Evolutionary conservation across 2,329 filamentous ascomycete genomes (phyloP).

Genomic region (Diaporthe destruens): DNA sequence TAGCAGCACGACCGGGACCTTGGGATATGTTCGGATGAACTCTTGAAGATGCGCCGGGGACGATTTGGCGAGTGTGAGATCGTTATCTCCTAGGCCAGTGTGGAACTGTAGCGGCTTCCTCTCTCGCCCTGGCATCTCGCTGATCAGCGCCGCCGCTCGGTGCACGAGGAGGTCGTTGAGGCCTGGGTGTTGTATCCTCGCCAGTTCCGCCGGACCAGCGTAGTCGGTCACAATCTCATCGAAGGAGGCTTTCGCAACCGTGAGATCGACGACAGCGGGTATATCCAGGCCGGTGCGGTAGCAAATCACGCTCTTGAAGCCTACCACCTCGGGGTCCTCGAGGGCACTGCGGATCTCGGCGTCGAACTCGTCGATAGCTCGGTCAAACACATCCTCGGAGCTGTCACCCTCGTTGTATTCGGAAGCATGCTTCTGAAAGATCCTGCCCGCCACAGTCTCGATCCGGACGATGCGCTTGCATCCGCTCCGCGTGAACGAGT

Average conservation of each 20-base stretch:
- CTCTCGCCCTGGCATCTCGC: conserved; percentile 54
- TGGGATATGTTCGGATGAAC: conserved; percentile 77
- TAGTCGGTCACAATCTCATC: conserved; percentile 51
- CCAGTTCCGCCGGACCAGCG: conserved; percentile 53
- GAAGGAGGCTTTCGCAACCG: conserved; percentile 57
- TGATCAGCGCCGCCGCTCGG: conserved; percentile 70
- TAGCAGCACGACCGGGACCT: conserved; percentile 80
- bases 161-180: conserved; percentile 80
- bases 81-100: conserved; percentile 84
- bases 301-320: conserved; percentile 87
- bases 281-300: conserved; percentile 82
- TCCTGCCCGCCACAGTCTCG: conserved; percentile 75
- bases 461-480: conserved; percentile 84
- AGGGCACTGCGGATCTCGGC: conserved; percentile 68
- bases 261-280: conserved; percentile 56
- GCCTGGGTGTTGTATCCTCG: conserved; percentile 70
- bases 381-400: conserved; percentile 54
- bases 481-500: conserved; percentile 71
- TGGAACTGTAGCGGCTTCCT: conserved; percentile 87
- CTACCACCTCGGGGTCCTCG: conserved; percentile 76
- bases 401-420: conserved; percentile 54
- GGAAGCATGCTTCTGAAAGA: conserved; percentile 63
- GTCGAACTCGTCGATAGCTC: conserved; percentile 64
- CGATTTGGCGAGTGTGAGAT: conserved; percentile 76
- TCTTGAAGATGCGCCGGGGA: conserved; percentile 82